Conservation (phyloP, 768 basidiomycete genomes). For the Auriculariales sp. region DNA sequence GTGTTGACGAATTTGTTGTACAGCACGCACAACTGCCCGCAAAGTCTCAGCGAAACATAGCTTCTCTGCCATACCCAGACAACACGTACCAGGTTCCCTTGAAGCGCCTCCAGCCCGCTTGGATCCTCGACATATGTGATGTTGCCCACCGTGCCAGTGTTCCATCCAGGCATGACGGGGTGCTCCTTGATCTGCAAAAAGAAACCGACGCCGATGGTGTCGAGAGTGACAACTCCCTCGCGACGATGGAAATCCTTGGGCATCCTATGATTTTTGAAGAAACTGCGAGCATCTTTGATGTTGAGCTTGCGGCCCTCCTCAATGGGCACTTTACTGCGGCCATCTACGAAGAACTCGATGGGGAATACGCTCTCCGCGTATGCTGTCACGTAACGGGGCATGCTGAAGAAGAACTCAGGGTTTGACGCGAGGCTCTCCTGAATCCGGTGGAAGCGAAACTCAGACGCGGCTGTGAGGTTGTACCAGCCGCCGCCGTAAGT, state of each 20-base stretch:
- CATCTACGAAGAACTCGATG: conserved; percentile 2
- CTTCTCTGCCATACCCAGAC: background rate
- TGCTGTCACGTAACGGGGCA: conserved; percentile 1
- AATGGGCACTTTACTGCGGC: background rate
- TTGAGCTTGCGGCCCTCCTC: background rate
- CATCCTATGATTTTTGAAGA: conserved; percentile 1
- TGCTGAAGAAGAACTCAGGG: conserved; percentile 4
- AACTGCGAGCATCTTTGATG: conserved; percentile 1
- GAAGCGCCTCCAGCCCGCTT: background rate
- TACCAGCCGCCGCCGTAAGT: background rate
- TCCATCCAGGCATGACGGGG: background rate
- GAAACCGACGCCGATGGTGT: background rate
- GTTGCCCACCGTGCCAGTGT: background rate
- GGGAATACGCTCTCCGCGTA: conserved; percentile 6
- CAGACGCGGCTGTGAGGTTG: conserved; percentile 1
- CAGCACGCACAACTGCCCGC: background rate
- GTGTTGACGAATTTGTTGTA: conserved; percentile 3
- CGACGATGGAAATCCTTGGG: conserved; percentile 2
- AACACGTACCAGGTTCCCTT: background rate
- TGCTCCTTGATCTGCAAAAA: background rate
- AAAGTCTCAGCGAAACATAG: background rate
- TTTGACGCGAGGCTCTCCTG: conserved; percentile 1
- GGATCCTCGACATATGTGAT: background rate
- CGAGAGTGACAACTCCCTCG: background rate
- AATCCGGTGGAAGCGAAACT: conserved; percentile 3